Evolutionary conservation across 2,329 filamentous ascomycete species (phyloP), one percentile per base, ranked within the genome.

Genomic region (Fusarium begoniae): DNA sequence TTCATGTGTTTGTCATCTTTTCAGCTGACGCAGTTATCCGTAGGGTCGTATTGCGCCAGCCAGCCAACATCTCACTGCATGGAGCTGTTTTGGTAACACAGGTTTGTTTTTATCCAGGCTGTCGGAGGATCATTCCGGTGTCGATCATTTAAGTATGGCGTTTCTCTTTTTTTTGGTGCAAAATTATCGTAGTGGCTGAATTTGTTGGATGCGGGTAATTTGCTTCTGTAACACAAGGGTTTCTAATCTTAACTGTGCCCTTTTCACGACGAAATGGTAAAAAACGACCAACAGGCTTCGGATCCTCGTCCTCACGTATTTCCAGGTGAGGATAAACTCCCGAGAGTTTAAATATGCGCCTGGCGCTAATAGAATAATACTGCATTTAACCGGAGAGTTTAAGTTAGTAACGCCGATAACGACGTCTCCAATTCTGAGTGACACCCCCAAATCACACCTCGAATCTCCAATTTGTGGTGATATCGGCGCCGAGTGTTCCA

Each of bases 301-400:
- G 24, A 55, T 55, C 35, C 51, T 55, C 17, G 26, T 28, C 13
- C 35, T 22, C 14, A 50, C 8, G 17, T 54, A 72, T 58, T 65
- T 56, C 72, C 63, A 72, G 24, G 61, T 72, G 55, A 50, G 67
- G 66, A 55, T 37, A 66, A 54, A 59, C 60, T 66, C 38, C 67
- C 66, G 66, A 60, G 45, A 62, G 41, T 30, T 66, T 59, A 40
- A 65, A 70, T 22, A 40, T 44, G 43, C 45, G 45, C n/a, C 32
- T 37, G 32, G 43, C 60, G 37, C 54, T 70, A 43, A 55, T 6
- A 15, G 30, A 44, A 10, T 10, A 20, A 22, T n/a, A 24, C 32
- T 65, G 60, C 41, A 70, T 70, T 70, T 70, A 70, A 65, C 67
- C 67, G 66, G 66, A 28, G 30, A 62, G 24, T 66, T 48, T 12